Percentiles rank a stretch among this genome's conserved stretches.
Conservation (phyloP, 1,139 yeast genomes). For the Blastobotrys petasosporus region DNA sequence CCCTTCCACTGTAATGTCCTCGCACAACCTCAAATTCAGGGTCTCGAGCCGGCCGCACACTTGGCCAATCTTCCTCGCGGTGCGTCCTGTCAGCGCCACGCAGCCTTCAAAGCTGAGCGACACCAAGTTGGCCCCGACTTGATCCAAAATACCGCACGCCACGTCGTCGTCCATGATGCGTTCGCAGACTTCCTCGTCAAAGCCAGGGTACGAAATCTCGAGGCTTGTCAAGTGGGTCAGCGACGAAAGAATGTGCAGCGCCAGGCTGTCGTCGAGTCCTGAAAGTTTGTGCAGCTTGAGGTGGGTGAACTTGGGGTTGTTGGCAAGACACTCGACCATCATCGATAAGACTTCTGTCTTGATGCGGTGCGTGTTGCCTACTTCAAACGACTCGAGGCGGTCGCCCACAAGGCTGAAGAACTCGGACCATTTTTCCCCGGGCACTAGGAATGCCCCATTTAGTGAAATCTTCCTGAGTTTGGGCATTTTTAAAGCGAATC, state of each 20-base stretch:
- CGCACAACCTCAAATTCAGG: neutral
- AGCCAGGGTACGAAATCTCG: constrained; percentile 55
- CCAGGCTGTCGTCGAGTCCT: constrained; percentile 57
- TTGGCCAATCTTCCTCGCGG: constrained; percentile 40
- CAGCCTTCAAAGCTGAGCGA: constrained; percentile 67
- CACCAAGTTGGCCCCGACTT: constrained; percentile 56
- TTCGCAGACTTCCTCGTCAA: constrained; percentile 12
- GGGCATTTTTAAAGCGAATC: constrained; percentile 54
- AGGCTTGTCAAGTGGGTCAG: constrained; percentile 48
- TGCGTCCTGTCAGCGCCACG: constrained; percentile 56
- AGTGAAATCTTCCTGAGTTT: constrained; percentile 50
- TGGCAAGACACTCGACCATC: constrained; percentile 50
- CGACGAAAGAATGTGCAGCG: constrained; percentile 60
- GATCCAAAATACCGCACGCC: constrained; percentile 56
- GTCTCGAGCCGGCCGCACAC: neutral
- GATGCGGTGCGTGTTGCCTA: constrained; percentile 80
- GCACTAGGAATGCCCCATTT: constrained; percentile 85
- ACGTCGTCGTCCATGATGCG: constrained; percentile 70
- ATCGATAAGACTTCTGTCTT: constrained; percentile 58
- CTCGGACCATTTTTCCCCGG: constrained; percentile 66
- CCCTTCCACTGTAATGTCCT: constrained; percentile 48
- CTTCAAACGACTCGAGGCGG: constrained; percentile 48
- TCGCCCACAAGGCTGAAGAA: constrained; percentile 52
- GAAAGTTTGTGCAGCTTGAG: constrained; percentile 63
- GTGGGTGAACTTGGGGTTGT: constrained; percentile 33